Base-by-base conservation (phyloP, 441 rosid species). In the Euphorbia corollata region DNA sequence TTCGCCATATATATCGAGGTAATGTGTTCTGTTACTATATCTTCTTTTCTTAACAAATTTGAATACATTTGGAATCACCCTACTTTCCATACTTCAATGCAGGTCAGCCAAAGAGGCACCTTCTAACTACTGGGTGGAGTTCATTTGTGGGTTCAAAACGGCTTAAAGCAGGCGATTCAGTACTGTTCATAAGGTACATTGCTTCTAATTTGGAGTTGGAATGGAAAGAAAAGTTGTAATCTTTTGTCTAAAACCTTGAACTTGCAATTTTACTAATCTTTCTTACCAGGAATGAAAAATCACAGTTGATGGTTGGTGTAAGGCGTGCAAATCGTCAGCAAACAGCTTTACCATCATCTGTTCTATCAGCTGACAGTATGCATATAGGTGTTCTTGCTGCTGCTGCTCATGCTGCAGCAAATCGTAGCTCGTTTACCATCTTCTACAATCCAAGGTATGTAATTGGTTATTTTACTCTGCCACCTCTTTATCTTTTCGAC, bases 81-180 rank as follows among this genome's bases (percentile, higher is more conserved):
- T 9, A 12, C 23, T 67, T 38, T 8, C 4, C 9, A 61, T n/a
- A 20, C 50, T 16, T 20, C 19, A 64, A 56, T 76, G 75, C 89
- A 93, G 97, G 98, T 54, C 97, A 93, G 77, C 99, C 99, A n/a
- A 93, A 93, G 79, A 81, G 97, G 53, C 99, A 93, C 74, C 99
- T 93, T 72, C 84, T 93, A 18, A 93, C 99, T 24, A 91, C 96
- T 24, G 99, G 96, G 9, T 93, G 99, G 99, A 93, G 99, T 79
- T 77, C 87, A 78, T 93, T 93, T 75, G 92, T 91, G 58, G 95
- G 99, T 2, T 85, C 99, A 1, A 93, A 93, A 79, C 85, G 97
- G 81, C 87, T 93, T 12, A 87, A 88, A 73, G 95, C 99, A 7
- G 99, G 99, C 4, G 99, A 91, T 81, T 84, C 96, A 38, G 95